Conservation (phyloP, 345 rosid species). For the Arabidopsis thaliana region DNA sequence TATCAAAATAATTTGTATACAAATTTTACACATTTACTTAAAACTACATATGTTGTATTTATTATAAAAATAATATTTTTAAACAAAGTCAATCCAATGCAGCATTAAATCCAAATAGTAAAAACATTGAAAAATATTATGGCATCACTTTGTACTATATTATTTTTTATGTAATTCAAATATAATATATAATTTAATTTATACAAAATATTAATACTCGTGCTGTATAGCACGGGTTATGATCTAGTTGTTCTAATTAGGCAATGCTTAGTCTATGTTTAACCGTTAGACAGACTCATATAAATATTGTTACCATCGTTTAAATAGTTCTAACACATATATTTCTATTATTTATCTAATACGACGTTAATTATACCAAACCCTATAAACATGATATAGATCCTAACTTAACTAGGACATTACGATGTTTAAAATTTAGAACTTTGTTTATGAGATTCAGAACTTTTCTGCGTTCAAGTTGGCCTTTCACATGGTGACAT, state of each 20-base stretch:
- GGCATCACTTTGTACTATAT: too few relatives aligned
- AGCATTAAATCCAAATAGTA: too few relatives aligned
- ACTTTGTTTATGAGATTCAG: not conserved
- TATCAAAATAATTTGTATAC: too few relatives aligned
- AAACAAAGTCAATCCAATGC: too few relatives aligned
- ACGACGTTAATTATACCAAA: not conserved
- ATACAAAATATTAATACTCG: too few relatives aligned
- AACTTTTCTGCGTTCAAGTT: not conserved
- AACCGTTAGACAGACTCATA: not conserved
- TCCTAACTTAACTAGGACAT: not conserved
- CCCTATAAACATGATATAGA: not conserved
- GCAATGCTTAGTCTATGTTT: not conserved
- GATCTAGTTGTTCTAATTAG: not conserved
- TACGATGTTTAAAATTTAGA: not conserved
- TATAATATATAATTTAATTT: too few relatives aligned
- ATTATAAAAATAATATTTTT: too few relatives aligned
- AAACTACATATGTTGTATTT: too few relatives aligned
- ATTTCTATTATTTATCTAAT: not conserved
- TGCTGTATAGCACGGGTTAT: too few relatives aligned
- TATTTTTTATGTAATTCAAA: too few relatives aligned
- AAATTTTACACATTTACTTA: too few relatives aligned
- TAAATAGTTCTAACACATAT: not conserved
- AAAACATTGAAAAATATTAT: too few relatives aligned
- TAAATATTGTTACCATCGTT: not conserved
- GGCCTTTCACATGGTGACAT: slow-evolving; percentile 1